Conservation (phyloP, 441 rosid genomes). For the Pelargonium citronellum region DNA sequence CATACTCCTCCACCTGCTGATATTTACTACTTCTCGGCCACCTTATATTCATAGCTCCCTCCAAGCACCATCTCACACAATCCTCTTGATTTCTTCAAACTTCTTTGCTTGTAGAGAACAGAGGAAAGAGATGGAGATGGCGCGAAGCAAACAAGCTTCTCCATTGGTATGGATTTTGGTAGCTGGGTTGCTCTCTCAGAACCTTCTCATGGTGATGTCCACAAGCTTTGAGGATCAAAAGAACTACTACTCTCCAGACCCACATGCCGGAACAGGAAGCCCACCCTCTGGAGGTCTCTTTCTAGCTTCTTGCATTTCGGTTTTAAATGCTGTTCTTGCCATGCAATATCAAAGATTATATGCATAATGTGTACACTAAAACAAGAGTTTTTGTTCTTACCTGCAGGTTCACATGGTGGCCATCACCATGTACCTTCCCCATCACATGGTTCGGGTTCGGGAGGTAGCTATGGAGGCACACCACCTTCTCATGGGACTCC, state of each 20-base stretch:
- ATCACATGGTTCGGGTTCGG: constrained; percentile 15
- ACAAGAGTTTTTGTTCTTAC: neutral
- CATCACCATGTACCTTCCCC: constrained; percentile 18
- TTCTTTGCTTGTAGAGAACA: constrained; percentile 1
- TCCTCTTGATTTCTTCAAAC: constrained; percentile 18
- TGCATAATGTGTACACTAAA: neutral
- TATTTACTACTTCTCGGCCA: constrained; percentile 37
- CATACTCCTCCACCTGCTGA: constrained; percentile 43
- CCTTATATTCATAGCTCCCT: constrained; percentile 21
- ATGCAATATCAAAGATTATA: neutral
- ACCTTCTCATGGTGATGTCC: constrained; percentile 27
- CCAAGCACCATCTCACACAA: constrained; percentile 11
- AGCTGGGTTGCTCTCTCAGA: constrained; percentile 33
- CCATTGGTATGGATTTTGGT: constrained; percentile 25
- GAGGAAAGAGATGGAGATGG: constrained; percentile 25
- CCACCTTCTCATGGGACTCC: constrained; percentile 21
- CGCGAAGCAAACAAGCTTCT: constrained; percentile 20
- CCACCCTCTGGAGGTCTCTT: constrained; percentile 42
- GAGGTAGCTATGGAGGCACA: constrained; percentile 19
- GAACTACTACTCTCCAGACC: constrained; percentile 48
- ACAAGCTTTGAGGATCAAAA: constrained; percentile 39
- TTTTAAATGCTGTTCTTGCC: neutral
- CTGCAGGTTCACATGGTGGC: constrained; percentile 33
- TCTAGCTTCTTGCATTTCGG: neutral
- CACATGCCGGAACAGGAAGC: constrained; percentile 28